A percentile compares a stretch with the other conserved stretches of the same genome.
These are phyloP conservation scores for Exophiala calicioides DNA, from an alignment of 2,329 filamentous ascomycete species.

Conservation along the genomic window DNA sequence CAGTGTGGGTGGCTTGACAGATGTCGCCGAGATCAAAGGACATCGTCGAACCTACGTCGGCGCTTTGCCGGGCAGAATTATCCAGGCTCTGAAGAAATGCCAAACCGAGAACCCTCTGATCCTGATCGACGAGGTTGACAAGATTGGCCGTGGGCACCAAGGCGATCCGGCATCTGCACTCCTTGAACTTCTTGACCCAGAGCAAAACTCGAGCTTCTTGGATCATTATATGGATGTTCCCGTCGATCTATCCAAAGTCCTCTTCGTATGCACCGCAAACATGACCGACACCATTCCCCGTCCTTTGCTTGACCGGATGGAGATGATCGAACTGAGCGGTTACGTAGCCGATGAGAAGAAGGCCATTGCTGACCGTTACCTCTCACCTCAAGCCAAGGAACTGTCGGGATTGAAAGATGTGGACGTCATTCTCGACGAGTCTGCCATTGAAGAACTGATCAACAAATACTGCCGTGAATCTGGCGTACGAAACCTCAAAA, in stretches of 20 bases:
- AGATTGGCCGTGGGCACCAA: constrained; percentile 94
- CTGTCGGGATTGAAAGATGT: constrained; percentile 86
- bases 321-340: constrained; percentile 91
- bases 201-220: constrained; percentile 95
- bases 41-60: constrained; percentile 96
- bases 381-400: constrained; percentile 92
- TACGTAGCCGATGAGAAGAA: constrained; percentile 99
- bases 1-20: constrained; percentile 92
- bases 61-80: constrained; percentile 91
- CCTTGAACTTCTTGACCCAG: constrained; percentile 89
- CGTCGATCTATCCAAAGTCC: constrained; percentile 92
- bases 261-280: constrained; percentile 98
- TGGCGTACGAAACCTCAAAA: constrained; percentile 95
- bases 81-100: constrained; percentile 97
- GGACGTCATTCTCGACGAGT: constrained; percentile 80
- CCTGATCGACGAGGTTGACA: constrained; percentile 96
- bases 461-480: constrained; percentile 98
- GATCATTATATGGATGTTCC: constrained; percentile 99
- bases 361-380: constrained; percentile 91
- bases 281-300: constrained; percentile 98
- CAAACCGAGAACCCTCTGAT: constrained; percentile 98
- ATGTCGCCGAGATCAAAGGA: constrained; percentile 98
- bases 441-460: constrained; percentile 93
- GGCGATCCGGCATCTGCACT: constrained; percentile 94
- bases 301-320: constrained; percentile 93